Evolutionary conservation across 208 protist species (phyloP).

Genomic region (Acanthamoeba healyi): DNA sequence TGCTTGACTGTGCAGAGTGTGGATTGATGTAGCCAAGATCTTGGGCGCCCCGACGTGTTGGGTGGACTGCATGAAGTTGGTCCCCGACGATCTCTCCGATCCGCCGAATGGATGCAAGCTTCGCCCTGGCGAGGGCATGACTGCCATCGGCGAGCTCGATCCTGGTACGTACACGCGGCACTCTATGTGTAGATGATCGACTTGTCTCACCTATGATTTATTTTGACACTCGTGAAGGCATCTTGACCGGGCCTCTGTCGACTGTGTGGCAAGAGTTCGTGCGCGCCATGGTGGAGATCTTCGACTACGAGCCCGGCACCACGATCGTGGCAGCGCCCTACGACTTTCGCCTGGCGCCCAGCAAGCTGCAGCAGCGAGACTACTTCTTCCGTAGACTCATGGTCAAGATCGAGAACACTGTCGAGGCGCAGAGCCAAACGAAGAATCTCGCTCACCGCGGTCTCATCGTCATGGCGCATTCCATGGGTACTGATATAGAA

Average conservation of each 20-base stretch:
- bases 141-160: constrained; percentile 42
- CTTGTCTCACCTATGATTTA: no score
- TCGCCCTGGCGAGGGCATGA: constrained; percentile 38
- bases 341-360: constrained; percentile 36
- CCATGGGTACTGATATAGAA: not conserved
- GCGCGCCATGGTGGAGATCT: constrained; percentile 28
- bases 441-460: constrained; percentile 2
- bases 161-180: no score
- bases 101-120: constrained; percentile 37
- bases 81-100: constrained; percentile 27
- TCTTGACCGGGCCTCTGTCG: not conserved
- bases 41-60: constrained; percentile 19
- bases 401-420: constrained; percentile 31
- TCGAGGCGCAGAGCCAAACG: not conserved
- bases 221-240: not conserved
- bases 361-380: constrained; percentile 32
- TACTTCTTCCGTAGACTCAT: constrained; percentile 3
- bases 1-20: no score
- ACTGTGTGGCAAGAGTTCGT: constrained; percentile 58
- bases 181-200: no score
- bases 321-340: constrained; percentile 22
- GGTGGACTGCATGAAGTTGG: constrained; percentile 53
- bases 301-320: constrained; percentile 27
- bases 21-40: constrained; percentile 40
- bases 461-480: constrained; percentile 52